These are phyloP conservation scores for Aspergillus sp. DNA, from an alignment of 2,329 filamentous ascomycete genomes.

Conservation along the genomic window DNA sequence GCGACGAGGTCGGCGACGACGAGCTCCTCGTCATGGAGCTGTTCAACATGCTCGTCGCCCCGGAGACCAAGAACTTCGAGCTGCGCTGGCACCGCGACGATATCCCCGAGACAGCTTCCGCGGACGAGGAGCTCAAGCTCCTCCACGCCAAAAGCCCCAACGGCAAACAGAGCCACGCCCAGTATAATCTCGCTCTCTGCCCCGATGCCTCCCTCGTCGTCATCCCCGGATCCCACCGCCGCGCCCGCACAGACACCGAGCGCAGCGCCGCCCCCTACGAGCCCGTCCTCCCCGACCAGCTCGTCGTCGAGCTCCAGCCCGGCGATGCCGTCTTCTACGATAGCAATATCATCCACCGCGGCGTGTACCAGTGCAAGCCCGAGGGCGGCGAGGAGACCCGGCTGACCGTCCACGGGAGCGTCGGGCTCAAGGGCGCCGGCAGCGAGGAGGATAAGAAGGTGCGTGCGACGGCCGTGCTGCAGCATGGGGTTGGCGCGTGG, in stretches of 20 bases:
- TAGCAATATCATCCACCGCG: conserved; percentile 65
- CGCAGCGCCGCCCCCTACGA: conserved; percentile 58
- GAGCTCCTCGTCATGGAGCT: conserved; percentile 74
- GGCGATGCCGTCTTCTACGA: conserved; percentile 84
- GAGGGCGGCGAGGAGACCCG: conserved; percentile 28
- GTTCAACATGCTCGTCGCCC: conserved; percentile 74
- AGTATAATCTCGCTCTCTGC: conserved; percentile 79
- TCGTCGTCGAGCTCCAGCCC: conserved; percentile 56
- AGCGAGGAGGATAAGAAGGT: conserved; percentile 24
- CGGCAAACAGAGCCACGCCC: conserved; percentile 57
- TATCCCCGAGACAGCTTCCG: conserved; percentile 55
- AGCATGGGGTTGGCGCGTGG: conserved; percentile 39
- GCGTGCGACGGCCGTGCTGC: conserved; percentile 36
- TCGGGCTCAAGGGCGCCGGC: conserved; percentile 27
- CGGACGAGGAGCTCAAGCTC: conserved; percentile 57
- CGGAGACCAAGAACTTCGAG: conserved; percentile 56
- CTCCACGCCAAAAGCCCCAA: conserved; percentile 42
- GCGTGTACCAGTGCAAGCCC: conserved; percentile 32
- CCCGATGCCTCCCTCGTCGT: conserved; percentile 65
- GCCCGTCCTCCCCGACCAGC: conserved; percentile 50
- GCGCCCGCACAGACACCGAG: conserved; percentile 62
- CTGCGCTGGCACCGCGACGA: conserved; percentile 83
- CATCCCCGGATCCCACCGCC: conserved; percentile 64
- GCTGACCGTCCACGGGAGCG: conserved; percentile 36
- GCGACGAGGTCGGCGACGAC: conserved; percentile 31